Conservation (phyloP, 257 asterid species). For the Penstemon barbatus region DNA sequence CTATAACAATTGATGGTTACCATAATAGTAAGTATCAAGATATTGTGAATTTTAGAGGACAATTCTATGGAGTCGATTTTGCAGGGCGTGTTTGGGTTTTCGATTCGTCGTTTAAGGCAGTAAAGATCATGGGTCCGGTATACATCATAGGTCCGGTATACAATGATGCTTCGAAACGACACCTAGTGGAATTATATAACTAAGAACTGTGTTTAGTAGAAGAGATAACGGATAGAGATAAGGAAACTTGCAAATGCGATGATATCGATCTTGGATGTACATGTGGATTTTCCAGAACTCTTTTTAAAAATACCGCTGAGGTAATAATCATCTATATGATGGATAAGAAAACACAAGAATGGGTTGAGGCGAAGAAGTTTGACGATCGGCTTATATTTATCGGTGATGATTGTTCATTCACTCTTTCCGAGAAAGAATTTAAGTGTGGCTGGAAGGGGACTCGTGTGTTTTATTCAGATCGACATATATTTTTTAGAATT, state of each 20-base stretch:
- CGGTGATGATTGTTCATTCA: conserved; percentile 28
- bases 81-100: conserved; percentile 6
- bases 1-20: not conserved
- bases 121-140: not conserved
- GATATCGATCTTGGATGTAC: not conserved
- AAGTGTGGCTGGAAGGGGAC: too few species aligned
- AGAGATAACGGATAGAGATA: conserved; percentile 18
- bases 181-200: not conserved
- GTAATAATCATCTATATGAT: conserved; percentile 7
- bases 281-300: not conserved
- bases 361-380: conserved; percentile 12
- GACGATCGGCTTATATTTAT: conserved; percentile 11
- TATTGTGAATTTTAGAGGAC: conserved; percentile 10
- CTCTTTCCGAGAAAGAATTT: too few species aligned
- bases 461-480: conserved; percentile 21
- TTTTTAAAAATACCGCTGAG: conserved; percentile 3
- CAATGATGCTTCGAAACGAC: conserved; percentile 3
- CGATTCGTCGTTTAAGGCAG: not conserved
- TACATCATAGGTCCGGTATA: not conserved
- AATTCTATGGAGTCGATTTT: not conserved
- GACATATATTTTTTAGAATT: not conserved
- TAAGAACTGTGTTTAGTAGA: conserved; percentile 22
- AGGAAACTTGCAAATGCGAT: conserved; percentile 16
- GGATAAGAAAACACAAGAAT: not conserved
- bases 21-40: not conserved